Evolutionary conservation across 2,329 filamentous ascomycete species (phyloP), one percentile per base, ranked within the genome.

Genomic region (Anthostomella pinea): DNA sequence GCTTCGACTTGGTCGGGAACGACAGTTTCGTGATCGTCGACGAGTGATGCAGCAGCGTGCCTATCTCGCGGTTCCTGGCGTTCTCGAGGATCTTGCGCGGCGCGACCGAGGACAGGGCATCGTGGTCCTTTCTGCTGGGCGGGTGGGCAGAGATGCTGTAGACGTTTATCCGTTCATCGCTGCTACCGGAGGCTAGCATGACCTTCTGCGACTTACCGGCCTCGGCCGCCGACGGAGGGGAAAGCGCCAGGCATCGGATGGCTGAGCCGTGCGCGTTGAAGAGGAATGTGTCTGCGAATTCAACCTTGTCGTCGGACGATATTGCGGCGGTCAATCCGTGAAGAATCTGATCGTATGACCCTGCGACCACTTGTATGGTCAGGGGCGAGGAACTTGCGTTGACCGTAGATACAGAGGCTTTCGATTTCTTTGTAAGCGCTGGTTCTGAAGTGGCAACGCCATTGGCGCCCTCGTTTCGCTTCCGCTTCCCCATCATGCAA

Each of bases 261-360:
- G 93, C 84, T 9, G 90, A 94, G 38, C 81, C 76, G 66, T 98
- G 93, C 10, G 93, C 90, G 58, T 90, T 87, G 76, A 98, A 96
- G 39, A 98, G 77, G 63, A 98, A 98, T 0, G 87, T 91, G 63
- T 97, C 91, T 49, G 87, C 79, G 58, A 96, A 97, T 33, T 81
- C 73, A 36, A 82, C 70, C 11, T 71, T 58, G 35, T 60, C 49
- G 26, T 61, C 52, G 37, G 55, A 58, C 16, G 75, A 70, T 34
- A 95, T 69, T 2, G 79, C 79, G n/a, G 85, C 89, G 6, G 85
- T 87, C 53, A 96, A 75, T 42, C 93, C 93, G 62, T 98, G 93
- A 14, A 98, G 76, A 32, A 94, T 81, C 47, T 89, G 79, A 59
- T 98, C 93, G 66, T 98, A 98, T 35, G 90, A 96, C 30, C 93